A percentile compares a stretch with the other conserved stretches of the same genome.
phyloP scores from a whole-genome alignment of 805 yeast species.

The Starmera caribaea region DNA sequence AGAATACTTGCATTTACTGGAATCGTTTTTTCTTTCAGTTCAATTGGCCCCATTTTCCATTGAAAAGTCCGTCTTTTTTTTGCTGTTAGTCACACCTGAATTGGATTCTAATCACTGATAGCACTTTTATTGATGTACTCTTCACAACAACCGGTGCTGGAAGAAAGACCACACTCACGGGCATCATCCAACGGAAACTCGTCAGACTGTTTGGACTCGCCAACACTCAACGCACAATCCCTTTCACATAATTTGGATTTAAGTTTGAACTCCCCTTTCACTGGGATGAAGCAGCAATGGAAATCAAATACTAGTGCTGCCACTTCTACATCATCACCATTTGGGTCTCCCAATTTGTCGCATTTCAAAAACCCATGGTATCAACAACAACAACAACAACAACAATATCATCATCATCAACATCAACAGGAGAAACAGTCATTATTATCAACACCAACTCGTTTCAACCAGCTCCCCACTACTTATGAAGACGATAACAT shows the following conservation, averaged over 20 bases:
- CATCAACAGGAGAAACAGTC: conserved; percentile 11
- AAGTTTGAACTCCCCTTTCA: no score
- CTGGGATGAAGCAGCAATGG: no score
- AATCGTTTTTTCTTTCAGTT: not conserved
- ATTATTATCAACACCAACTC: conserved; percentile 4
- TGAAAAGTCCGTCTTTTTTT: not conserved
- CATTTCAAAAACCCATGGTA: conserved; percentile 21
- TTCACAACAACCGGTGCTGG: conserved; percentile 1
- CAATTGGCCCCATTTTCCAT: not conserved
- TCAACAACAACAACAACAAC: conserved; percentile 1
- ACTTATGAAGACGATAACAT: conserved; percentile 35
- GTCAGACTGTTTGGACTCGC: not conserved
- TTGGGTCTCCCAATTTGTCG: conserved; percentile 17
- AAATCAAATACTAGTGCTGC: not conserved
- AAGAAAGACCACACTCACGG: conserved; percentile 1
- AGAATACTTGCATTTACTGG: no score
- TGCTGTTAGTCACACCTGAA: not conserved
- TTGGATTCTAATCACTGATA: no score
- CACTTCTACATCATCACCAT: conserved; percentile 10
- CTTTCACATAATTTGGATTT: not conserved
- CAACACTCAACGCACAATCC: not conserved
- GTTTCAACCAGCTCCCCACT: conserved; percentile 30
- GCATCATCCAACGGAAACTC: conserved; percentile 1
- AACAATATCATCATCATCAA: not conserved
- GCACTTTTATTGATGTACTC: not conserved